Conservation (phyloP, 2,329 filamentous ascomycete species). For the Microdochium bolleyi region DNA sequence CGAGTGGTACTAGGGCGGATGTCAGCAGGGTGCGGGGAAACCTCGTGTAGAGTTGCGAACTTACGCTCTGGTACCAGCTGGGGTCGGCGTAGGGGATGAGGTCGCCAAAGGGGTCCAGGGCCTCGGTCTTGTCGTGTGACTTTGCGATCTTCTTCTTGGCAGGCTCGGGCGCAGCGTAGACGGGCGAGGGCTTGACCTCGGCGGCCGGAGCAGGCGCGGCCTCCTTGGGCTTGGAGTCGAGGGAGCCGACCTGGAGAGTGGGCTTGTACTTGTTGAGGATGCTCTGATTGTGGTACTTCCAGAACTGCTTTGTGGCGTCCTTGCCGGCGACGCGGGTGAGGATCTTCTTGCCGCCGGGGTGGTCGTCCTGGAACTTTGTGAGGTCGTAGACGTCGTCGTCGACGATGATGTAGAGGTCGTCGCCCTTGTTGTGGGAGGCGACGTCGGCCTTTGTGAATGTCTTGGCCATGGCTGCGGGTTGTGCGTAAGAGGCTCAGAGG, state of each 20-base stretch:
- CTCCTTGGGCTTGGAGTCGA: slow-evolving; percentile 73
- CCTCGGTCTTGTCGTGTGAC: slow-evolving; percentile 51
- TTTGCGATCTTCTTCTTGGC: slow-evolving; percentile 25
- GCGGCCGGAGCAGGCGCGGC: slow-evolving; percentile 48
- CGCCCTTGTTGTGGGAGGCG: slow-evolving; percentile 80
- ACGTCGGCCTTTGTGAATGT: slow-evolving; percentile 80
- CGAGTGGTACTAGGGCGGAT: slow-evolving; percentile 68
- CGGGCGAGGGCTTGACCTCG: slow-evolving; percentile 34
- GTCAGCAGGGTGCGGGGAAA: background rate
- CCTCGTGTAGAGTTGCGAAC: slow-evolving; percentile 25
- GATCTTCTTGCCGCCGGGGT: slow-evolving; percentile 67
- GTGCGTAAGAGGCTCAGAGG: background rate
- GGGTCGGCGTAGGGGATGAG: slow-evolving; percentile 90
- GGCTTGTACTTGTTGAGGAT: slow-evolving; percentile 81
- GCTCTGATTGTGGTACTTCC: slow-evolving; percentile 75
- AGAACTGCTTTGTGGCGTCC: slow-evolving; percentile 60
- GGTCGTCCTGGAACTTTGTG: slow-evolving; percentile 79
- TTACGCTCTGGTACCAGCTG: slow-evolving; percentile 86
- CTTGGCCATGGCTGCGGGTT: slow-evolving; percentile 63
- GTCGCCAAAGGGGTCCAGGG: slow-evolving; percentile 77
- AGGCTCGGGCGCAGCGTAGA: slow-evolving; percentile 31
- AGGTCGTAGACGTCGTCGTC: slow-evolving; percentile 95
- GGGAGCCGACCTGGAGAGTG: slow-evolving; percentile 73
- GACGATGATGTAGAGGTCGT: slow-evolving; percentile 81
- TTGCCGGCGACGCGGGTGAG: slow-evolving; percentile 56